Percentiles rank a stretch among this genome's conserved stretches.
These are phyloP conservation scores for Stylonectria norvegica DNA, from an alignment of 2,329 filamentous ascomycete genomes.

Conservation along the genomic window DNA sequence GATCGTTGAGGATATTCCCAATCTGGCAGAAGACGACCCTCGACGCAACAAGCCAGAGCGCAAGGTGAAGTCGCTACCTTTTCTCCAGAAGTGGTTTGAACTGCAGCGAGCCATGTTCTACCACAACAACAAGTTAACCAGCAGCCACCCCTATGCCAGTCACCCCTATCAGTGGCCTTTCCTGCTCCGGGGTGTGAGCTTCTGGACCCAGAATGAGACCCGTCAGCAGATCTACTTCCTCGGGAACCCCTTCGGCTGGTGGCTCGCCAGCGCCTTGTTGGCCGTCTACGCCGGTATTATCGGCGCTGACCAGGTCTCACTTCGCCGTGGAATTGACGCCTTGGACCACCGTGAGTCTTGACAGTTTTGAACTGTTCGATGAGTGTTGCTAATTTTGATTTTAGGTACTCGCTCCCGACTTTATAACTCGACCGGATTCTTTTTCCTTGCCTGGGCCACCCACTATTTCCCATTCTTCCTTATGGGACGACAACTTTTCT, in stretches of 20 bases:
- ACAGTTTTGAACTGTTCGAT: not conserved
- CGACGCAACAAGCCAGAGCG: slow-evolving; percentile 73
- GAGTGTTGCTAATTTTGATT: slow-evolving; percentile 32
- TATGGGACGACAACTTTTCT: slow-evolving; percentile 96
- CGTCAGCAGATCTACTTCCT: slow-evolving; percentile 98
- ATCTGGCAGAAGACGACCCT: slow-evolving; percentile 65
- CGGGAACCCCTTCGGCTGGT: slow-evolving; percentile 96
- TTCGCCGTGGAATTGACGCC: slow-evolving; percentile 89
- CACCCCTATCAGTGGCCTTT: slow-evolving; percentile 98
- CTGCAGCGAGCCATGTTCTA: slow-evolving; percentile 98
- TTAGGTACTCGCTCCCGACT: slow-evolving; percentile 83
- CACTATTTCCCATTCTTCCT: slow-evolving; percentile 98
- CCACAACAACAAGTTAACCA: slow-evolving; percentile 97
- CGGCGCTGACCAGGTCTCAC: slow-evolving; percentile 86
- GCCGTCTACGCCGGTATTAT: slow-evolving; percentile 92
- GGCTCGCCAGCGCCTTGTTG: slow-evolving; percentile 86
- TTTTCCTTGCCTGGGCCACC: slow-evolving; percentile 96
- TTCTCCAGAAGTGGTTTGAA: slow-evolving; percentile 93
- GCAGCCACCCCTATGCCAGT: slow-evolving; percentile 93
- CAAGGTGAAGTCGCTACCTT: slow-evolving; percentile 79
- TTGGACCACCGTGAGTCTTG: slow-evolving; percentile 79
- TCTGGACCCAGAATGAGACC: slow-evolving; percentile 97
- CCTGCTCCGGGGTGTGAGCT: slow-evolving; percentile 92
- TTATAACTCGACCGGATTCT: slow-evolving; percentile 98
- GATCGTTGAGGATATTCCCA: slow-evolving; percentile 89